A percentile compares a stretch with the other conserved stretches of the same genome.
Conservation (phyloP, 169 alveolate genomes). For the Babesia bigemina region DNA sequence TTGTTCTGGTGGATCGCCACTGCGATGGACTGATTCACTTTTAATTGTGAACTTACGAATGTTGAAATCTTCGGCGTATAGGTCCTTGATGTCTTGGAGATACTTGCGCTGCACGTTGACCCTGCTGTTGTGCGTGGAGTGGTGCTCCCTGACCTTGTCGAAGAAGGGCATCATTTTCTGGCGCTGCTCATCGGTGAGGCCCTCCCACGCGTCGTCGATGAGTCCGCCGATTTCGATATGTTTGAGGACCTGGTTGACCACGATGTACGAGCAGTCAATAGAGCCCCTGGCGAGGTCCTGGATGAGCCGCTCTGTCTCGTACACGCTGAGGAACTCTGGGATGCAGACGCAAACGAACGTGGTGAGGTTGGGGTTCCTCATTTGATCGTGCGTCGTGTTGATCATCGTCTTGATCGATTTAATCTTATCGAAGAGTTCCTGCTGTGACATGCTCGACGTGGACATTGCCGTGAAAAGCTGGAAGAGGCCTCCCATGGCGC, state of each 20-base stretch:
- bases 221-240: slow-evolving; percentile 32
- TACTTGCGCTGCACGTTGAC: slow-evolving; percentile 94
- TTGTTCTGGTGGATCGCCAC: slow-evolving; percentile 85
- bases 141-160: slow-evolving; percentile 63
- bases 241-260: slow-evolving; percentile 94
- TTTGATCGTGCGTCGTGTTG: slow-evolving; percentile 61
- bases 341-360: slow-evolving; percentile 99
- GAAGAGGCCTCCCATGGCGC: slow-evolving; percentile 67
- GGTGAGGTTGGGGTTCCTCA: slow-evolving; percentile 78
- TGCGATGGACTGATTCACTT: neutral
- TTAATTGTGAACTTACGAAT: slow-evolving; percentile 74
- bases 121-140: slow-evolving; percentile 70
- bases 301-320: slow-evolving; percentile 97
- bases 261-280: slow-evolving; percentile 94
- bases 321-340: slow-evolving; percentile 97
- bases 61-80: slow-evolving; percentile 95
- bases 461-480: slow-evolving; percentile 54
- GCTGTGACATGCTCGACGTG: slow-evolving; percentile 36
- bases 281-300: slow-evolving; percentile 93
- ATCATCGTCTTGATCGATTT: slow-evolving; percentile 32
- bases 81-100: slow-evolving; percentile 90
- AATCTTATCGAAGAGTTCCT: slow-evolving; percentile 55
- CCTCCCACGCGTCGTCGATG: slow-evolving; percentile 35
- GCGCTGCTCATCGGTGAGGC: slow-evolving; percentile 33
- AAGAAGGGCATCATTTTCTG: slow-evolving; percentile 21